phyloP scores from a whole-genome alignment of 1,139 yeast genomes.

The Candida albicans region DNA sequence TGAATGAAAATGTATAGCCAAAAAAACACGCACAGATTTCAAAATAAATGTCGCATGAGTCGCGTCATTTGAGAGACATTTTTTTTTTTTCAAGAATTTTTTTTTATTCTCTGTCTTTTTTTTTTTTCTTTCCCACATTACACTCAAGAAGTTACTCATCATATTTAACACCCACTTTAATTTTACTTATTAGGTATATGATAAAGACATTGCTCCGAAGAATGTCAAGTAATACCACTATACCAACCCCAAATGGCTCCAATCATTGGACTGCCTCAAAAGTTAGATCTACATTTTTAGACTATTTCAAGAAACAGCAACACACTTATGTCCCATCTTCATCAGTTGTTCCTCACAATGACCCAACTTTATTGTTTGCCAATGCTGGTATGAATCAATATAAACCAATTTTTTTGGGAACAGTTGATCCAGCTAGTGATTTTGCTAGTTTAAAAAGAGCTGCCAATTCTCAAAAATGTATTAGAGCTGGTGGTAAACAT shows the following conservation, averaged over 20 bases:
- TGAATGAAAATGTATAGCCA: too few relatives aligned
- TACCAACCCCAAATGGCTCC: background rate
- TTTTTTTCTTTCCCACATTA: too few relatives aligned
- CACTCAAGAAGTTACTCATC: background rate
- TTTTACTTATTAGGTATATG: background rate
- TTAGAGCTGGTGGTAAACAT: conserved; percentile 99
- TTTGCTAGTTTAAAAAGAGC: conserved; percentile 85
- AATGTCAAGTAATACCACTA: conserved; percentile 3
- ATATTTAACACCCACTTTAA: background rate
- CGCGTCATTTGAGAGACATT: too few relatives aligned
- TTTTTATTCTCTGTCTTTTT: background rate
- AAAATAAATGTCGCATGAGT: too few relatives aligned
- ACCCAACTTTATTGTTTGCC: conserved; percentile 91
- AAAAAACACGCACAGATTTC: too few relatives aligned
- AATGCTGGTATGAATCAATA: conserved; percentile 99
- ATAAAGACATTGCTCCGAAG: conserved; percentile 5
- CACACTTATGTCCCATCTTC: conserved; percentile 91
- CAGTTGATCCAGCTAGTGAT: conserved; percentile 92
- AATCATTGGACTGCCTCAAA: conserved; percentile 60
- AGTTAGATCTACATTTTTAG: conserved; percentile 86
- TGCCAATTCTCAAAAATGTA: conserved; percentile 94
- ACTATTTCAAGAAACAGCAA: conserved; percentile 65
- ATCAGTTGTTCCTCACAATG: conserved; percentile 95
- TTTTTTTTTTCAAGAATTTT: background rate
- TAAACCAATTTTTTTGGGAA: conserved; percentile 94